A percentile compares a stretch with the other conserved stretches of the same genome.
Conservation (phyloP, 2,329 filamentous ascomycete species). For the Ophiognomonia clavigignenti-juglandacearum region DNA sequence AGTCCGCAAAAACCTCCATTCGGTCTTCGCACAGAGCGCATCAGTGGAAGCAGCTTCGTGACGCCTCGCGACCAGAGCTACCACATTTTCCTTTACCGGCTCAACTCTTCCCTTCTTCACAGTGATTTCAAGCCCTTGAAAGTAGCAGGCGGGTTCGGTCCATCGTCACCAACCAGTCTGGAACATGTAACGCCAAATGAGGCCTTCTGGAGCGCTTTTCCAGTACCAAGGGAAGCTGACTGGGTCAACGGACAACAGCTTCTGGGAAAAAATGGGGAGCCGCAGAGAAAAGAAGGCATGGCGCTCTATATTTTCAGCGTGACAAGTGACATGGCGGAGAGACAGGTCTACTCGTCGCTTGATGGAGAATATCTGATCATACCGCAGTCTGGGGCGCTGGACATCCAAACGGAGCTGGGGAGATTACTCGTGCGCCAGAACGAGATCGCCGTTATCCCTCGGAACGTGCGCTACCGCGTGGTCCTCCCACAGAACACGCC, state of each 20-base stretch:
- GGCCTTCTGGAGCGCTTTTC: slow-evolving; percentile 55
- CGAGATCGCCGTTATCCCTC: slow-evolving; percentile 60
- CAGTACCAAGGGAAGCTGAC: slow-evolving; percentile 38
- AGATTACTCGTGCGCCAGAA: slow-evolving; percentile 55
- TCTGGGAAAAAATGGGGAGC: slow-evolving; percentile 64
- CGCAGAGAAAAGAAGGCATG: slow-evolving; percentile 62
- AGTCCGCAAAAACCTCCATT: slow-evolving; percentile 60
- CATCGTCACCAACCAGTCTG: neutral
- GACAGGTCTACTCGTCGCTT: slow-evolving; percentile 66
- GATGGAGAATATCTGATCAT: slow-evolving; percentile 64
- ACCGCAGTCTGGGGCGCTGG: slow-evolving; percentile 56
- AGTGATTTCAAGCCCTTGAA: slow-evolving; percentile 37
- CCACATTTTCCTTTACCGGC: slow-evolving; percentile 48
- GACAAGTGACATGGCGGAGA: slow-evolving; percentile 60
- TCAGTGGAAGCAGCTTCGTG: slow-evolving; percentile 48
- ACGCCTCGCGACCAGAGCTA: slow-evolving; percentile 45
- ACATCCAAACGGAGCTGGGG: slow-evolving; percentile 62
- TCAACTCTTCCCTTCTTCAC: slow-evolving; percentile 42
- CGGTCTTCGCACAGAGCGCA: slow-evolving; percentile 60
- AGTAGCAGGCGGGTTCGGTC: slow-evolving; percentile 34
- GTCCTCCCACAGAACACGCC: slow-evolving; percentile 40
- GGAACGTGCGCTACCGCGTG: slow-evolving; percentile 44
- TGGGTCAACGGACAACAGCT: slow-evolving; percentile 47
- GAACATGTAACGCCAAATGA: slow-evolving; percentile 4
- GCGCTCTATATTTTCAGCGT: slow-evolving; percentile 66